Percentiles rank a stretch among this genome's conserved stretches.
Conservation (phyloP, 352 stramenopile genomes). For the Globisporangium iwayamae region DNA sequence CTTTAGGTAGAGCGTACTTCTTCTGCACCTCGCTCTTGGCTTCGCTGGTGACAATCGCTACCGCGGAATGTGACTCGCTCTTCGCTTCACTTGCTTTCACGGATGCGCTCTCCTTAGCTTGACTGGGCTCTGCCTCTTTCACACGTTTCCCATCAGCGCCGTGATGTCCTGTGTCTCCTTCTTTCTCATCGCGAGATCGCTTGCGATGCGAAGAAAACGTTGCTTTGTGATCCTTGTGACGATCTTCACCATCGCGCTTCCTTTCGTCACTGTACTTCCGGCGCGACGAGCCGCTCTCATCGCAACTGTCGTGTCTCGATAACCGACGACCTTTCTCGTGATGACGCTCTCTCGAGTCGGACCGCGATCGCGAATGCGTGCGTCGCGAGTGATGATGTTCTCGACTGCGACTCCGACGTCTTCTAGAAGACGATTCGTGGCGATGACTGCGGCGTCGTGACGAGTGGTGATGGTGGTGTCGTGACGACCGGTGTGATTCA, state of each 20-base stretch:
- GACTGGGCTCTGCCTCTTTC: not conserved
- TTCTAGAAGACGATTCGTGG: slow-evolving; percentile 7
- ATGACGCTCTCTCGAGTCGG: slow-evolving; percentile 20
- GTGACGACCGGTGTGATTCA: not conserved
- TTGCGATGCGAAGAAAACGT: slow-evolving; percentile 8
- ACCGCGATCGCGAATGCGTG: slow-evolving; percentile 15
- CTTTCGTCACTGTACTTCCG: slow-evolving; percentile 14
- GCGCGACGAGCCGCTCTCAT: slow-evolving; percentile 17
- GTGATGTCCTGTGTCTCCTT: not conserved
- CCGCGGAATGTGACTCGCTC: not conserved
- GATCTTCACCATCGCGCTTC: slow-evolving; percentile 12
- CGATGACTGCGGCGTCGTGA: slow-evolving; percentile 12
- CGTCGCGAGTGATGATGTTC: slow-evolving; percentile 11
- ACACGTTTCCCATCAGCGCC: not conserved
- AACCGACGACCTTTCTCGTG: slow-evolving; percentile 22
- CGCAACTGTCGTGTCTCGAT: slow-evolving; percentile 15
- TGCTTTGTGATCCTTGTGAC: slow-evolving; percentile 6
- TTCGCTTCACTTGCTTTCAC: slow-evolving; percentile 1
- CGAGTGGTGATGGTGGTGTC: slow-evolving; percentile 7
- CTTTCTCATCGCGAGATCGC: slow-evolving; percentile 12
- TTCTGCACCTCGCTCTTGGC: not conserved
- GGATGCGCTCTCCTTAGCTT: not conserved
- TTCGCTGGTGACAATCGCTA: not conserved
- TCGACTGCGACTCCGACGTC: slow-evolving; percentile 19
- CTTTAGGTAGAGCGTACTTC: not conserved